Evolutionary conservation across 768 basidiomycete species (phyloP).

Genomic region (Lentinula sp.): DNA sequence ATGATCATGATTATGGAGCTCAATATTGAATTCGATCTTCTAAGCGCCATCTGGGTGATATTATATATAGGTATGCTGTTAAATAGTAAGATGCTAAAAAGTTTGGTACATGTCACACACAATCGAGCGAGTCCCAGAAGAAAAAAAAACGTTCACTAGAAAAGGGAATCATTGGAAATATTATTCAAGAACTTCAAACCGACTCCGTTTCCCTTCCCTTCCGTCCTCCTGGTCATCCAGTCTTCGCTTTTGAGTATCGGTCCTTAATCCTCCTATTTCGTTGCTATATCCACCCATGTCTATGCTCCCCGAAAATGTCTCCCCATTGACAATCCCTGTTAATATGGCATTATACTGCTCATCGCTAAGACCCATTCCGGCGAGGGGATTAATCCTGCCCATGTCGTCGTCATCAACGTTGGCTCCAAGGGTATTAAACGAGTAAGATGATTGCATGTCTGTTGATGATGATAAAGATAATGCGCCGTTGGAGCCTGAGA

Average conservation of each 20-base stretch:
- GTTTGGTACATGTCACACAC: background rate
- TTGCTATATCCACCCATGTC: constrained; percentile 19
- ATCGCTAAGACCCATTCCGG: constrained; percentile 82
- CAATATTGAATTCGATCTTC: background rate
- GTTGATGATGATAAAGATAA: background rate
- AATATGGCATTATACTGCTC: constrained; percentile 82
- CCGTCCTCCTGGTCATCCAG: constrained; percentile 32
- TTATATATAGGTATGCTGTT: too few species aligned
- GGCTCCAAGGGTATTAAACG: constrained; percentile 8
- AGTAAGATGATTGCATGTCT: constrained; percentile 7
- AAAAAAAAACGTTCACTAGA: background rate
- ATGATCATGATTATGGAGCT: background rate
- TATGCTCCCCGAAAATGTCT: constrained; percentile 42
- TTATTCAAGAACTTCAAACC: constrained; percentile 59
- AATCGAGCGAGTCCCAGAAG: background rate
- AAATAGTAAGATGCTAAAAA: too few species aligned
- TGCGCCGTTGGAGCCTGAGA: background rate
- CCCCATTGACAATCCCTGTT: constrained; percentile 64
- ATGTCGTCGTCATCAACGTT: constrained; percentile 38
- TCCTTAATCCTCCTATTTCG: constrained; percentile 9
- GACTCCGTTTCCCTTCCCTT: constrained; percentile 47
- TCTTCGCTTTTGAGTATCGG: constrained; percentile 15
- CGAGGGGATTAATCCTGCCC: constrained; percentile 72
- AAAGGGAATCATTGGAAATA: background rate
- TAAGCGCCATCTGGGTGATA: too few species aligned